Conservation (phyloP, 352 stramenopile genomes). For the Phytopythium delawarense region DNA sequence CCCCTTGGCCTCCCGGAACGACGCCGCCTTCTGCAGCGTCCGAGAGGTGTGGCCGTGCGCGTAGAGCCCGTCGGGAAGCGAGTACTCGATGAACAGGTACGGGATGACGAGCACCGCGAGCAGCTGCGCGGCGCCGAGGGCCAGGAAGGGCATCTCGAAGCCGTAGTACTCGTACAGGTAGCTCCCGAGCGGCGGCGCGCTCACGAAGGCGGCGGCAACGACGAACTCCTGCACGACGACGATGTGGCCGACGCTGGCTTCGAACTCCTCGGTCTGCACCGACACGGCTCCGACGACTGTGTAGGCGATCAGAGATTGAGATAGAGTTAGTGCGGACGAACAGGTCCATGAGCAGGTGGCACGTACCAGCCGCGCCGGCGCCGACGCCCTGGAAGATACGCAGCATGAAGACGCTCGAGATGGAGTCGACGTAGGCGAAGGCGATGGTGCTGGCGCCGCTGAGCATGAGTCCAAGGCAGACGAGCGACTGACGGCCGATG, state of each 20-base stretch:
- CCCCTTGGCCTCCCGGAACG: conserved; percentile 29
- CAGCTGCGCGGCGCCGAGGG: conserved; percentile 53
- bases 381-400: conserved; percentile 58
- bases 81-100: conserved; percentile 76
- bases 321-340: neutral
- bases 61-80: conserved; percentile 58
- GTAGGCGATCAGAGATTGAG: neutral
- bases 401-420: conserved; percentile 37
- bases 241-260: conserved; percentile 40
- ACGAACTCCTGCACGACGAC: conserved; percentile 64
- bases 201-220: conserved; percentile 63
- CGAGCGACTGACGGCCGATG: conserved; percentile 55
- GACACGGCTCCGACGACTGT: conserved; percentile 61
- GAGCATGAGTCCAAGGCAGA: conserved; percentile 64
- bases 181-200: conserved; percentile 51
- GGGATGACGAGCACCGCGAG: conserved; percentile 57
- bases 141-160: conserved; percentile 56
- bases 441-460: conserved; percentile 58
- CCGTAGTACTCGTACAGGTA: conserved; percentile 48
- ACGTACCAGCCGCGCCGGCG: conserved; percentile 40
- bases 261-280: conserved; percentile 68
- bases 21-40: conserved; percentile 14
- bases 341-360: neutral
- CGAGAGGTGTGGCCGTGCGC: conserved; percentile 14
- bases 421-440: conserved; percentile 49